Evolutionary conservation across 2,329 filamentous ascomycete species (phyloP).

Genomic region (Talaromyces rugulosus): DNA sequence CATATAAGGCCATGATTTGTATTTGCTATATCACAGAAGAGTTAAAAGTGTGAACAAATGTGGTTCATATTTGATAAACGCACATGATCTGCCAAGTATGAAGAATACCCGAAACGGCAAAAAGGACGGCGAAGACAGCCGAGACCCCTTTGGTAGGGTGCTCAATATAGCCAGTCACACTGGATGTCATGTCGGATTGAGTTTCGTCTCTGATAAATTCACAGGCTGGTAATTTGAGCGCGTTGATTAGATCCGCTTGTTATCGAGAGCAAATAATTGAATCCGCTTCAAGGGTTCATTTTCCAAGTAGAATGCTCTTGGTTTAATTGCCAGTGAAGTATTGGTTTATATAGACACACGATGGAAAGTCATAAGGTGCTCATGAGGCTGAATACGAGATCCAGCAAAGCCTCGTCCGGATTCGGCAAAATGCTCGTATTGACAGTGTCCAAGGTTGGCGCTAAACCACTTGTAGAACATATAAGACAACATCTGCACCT

Average conservation of each 20-base stretch:
- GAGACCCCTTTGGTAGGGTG: constrained; percentile 11
- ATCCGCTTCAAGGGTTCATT: background rate
- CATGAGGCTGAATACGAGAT: background rate
- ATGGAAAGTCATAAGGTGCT: background rate
- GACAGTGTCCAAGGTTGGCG: background rate
- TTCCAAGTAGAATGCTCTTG: background rate
- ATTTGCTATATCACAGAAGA: constrained; percentile 2
- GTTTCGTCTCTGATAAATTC: background rate
- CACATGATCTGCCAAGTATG: constrained; percentile 16
- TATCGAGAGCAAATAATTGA: background rate
- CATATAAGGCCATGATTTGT: constrained; percentile 11
- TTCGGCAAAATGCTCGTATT: background rate
- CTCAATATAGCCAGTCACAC: constrained; percentile 10
- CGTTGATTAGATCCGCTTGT: background rate
- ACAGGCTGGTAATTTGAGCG: background rate
- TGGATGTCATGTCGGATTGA: background rate
- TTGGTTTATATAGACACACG: background rate
- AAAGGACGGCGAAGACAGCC: constrained; percentile 14
- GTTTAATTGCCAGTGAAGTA: background rate
- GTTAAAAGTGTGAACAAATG: background rate
- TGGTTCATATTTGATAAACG: background rate
- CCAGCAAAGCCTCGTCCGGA: background rate
- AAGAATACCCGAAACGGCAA: constrained; percentile 9
- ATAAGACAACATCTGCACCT: background rate
- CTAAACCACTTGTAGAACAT: background rate